Base-by-base conservation (phyloP, 305 asterid species). In the Fraxinus albicans region DNA sequence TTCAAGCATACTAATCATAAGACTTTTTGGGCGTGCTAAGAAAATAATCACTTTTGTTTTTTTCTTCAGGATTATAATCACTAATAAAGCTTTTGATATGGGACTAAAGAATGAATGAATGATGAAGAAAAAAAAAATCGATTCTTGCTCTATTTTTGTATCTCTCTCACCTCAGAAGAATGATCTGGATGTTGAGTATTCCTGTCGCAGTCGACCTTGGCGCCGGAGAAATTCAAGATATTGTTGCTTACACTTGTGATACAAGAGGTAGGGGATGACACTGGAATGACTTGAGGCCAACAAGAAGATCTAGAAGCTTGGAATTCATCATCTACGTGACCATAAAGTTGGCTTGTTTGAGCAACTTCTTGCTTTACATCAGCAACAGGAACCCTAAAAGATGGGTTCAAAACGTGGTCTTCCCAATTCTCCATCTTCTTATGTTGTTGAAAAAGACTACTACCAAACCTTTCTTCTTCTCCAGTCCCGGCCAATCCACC, bases 181-280 rank as follows among this genome's bases (percentile, higher is more conserved):
- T 91, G 90, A 4, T 93, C 94, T n/a, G 86, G 92, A 82, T 73
- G 90, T 10, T 82, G 92, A 50, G 83, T 83, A 76, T 86, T 89
- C 23, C 75, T 80, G n/a, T 89, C 86, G 70, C 4, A 1, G 81
- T 6, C 31, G 76, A 65, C 25, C 38, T 84, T 87, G 38, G 31
- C 73, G 55, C 83, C 69, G 76, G 98, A 91, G 89, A 92, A 95
- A 73, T 88, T 91, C 50, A 93, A 76, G 86, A 88, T 31, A 84
- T 78, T 87, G 88, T 83, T 88, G 85, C 89, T 89, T 76, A 85
- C 75, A 76, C 85, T 86, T 0, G 97, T 90, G 83, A 88, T 85
- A 81, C 93, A 91, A 42, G 94, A 91, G 3, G 89, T 87, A 2
- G 98, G 92, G 10, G 95, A 88, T 13, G 94, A 87, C 78, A 79